Base-by-base conservation (phyloP, 2,329 filamentous ascomycete genomes). In the Beauveria sp. region DNA sequence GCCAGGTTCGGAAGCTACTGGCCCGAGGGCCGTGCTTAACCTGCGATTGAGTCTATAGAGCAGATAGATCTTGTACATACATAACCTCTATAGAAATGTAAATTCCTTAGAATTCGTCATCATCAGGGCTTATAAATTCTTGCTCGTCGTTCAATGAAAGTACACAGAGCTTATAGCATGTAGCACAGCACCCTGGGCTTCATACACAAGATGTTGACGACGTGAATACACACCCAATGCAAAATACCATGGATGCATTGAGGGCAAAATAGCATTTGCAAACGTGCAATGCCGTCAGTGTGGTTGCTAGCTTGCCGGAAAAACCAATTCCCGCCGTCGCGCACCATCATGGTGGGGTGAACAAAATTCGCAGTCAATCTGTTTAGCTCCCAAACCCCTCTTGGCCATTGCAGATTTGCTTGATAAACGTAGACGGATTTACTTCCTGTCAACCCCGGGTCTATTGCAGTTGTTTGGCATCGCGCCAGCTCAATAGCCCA, bases 401-500 rank as follows among this genome's bases (percentile, higher is more conserved):
- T 34, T 44, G 44, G 47, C 50, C 40, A 44, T 34, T 9, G 24
- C 59, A 40, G 24, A 61, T 34, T 10, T 12, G 14, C 37, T 40
- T 48, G 26, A 54, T 40, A 55, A 26, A 46, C 43, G 51, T 61
- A 50, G 59, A 55, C 59, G 59, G 51, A 51, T 58, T 58, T 37
- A 51, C 22, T 58, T 58, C 58, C 41, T 47, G 40, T 54, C 50
- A 41, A 48, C 16, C 30, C 26, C 26, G 58, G 26, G 22, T 47
- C 41, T 20, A 46, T 54, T 55, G 53, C 37, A 34, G 26, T 37
- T 44, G 12, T 44, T 57, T 53, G 53, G 53, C 59, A 46, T 37
- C 22, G n/a, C 24, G 59, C 59, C 59, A 61, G 28, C 41, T 50
- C 43, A 48, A 28, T 65, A 67, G 65, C 67, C 65, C 72, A 80